These are phyloP conservation scores for Insectozyma bohioensis DNA, from an alignment of 1,139 yeast genomes.

Conservation along the genomic window DNA sequence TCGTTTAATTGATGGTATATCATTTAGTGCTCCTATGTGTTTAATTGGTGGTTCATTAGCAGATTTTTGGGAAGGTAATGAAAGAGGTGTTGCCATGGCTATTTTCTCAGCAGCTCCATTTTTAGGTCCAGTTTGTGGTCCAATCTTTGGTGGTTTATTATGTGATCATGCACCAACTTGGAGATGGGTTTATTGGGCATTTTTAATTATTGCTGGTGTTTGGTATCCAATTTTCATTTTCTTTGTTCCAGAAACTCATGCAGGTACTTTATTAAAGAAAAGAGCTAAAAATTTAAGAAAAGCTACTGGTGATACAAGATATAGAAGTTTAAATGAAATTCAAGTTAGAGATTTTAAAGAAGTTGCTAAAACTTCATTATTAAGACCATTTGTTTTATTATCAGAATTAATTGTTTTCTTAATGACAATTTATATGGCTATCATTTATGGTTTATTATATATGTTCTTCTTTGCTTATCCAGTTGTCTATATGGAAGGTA, in stretches of 20 bases:
- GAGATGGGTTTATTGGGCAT: conserved; percentile 78
- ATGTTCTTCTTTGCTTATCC: conserved; percentile 73
- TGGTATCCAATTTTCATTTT: conserved; percentile 40
- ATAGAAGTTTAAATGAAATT: conserved; percentile 49
- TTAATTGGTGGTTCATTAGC: conserved; percentile 78
- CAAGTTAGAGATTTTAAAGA: conserved; percentile 40
- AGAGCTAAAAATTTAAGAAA: conserved; percentile 57
- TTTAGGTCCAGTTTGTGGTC: conserved; percentile 58
- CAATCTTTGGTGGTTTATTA: conserved; percentile 65
- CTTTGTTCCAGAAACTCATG: conserved; percentile 59
- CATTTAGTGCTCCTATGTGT: conserved; percentile 81
- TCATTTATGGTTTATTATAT: conserved; percentile 55
- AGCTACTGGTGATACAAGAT: conserved; percentile 53
- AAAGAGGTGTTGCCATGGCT: conserved; percentile 79
- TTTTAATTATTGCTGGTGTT: conserved; percentile 56
- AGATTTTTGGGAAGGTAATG: conserved; percentile 63
- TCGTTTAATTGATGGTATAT: conserved; percentile 67
- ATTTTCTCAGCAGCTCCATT: conserved; percentile 39
- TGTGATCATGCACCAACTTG: conserved; percentile 63
- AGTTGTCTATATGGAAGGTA: conserved; percentile 62
- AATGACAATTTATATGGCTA: conserved; percentile 60
- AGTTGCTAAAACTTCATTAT: conserved; percentile 45
- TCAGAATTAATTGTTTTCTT: conserved; percentile 56
- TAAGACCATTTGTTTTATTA: conserved; percentile 51
- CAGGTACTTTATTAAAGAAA: conserved; percentile 47